These are phyloP conservation scores for Ophiorrhiza pumila DNA, from an alignment of 257 asterid species.

Conservation along the genomic window DNA sequence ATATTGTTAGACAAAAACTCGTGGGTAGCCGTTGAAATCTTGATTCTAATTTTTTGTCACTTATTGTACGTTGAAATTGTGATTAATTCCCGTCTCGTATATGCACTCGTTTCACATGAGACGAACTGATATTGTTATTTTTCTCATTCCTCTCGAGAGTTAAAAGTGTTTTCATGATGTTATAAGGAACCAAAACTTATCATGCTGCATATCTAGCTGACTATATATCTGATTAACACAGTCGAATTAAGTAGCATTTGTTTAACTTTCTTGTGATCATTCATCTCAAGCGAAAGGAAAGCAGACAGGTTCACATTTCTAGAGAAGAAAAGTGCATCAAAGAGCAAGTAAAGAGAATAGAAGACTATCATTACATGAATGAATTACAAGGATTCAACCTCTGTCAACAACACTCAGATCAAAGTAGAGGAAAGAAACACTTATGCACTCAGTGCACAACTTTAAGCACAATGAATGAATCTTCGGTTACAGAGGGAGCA, in stretches of 20 bases:
- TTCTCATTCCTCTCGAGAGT: background rate
- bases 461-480: conserved; percentile 44
- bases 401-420: conserved; percentile 30
- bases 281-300: conserved; percentile 37
- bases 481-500: conserved; percentile 39
- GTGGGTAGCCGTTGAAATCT: too few species aligned
- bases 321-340: conserved; percentile 34
- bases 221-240: background rate
- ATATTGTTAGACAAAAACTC: too few species aligned
- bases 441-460: conserved; percentile 38
- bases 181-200: too few species aligned
- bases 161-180: background rate
- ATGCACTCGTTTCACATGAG: too few species aligned
- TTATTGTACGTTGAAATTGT: too few species aligned
- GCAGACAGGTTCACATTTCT: conserved; percentile 25
- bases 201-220: background rate
- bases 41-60: too few species aligned
- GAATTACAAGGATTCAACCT: conserved; percentile 22
- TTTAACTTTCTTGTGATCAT: background rate
- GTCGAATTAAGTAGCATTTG: background rate
- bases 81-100: too few species aligned
- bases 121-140: background rate
- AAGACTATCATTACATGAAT: conserved; percentile 33
- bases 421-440: conserved; percentile 46
- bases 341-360: conserved; percentile 43